Evolutionary conservation across 2,329 filamentous ascomycete genomes (phyloP).

Genomic region (Zarea fungicola): DNA sequence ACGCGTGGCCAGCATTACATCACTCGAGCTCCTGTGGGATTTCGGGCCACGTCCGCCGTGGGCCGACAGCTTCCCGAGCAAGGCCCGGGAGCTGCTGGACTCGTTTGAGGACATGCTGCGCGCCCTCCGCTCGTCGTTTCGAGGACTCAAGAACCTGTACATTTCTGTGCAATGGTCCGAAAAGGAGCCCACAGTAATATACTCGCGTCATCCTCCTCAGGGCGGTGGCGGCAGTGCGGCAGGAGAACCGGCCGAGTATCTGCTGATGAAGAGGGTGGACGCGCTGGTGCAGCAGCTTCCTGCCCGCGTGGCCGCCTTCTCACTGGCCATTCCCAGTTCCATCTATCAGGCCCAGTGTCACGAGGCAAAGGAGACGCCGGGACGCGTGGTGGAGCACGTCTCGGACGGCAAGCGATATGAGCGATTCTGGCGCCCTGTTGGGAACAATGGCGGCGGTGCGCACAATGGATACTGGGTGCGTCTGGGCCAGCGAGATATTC

Average conservation of each 20-base stretch:
- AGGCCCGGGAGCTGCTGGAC: neutral
- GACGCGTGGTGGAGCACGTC: slow-evolving; percentile 16
- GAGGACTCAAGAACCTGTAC: slow-evolving; percentile 14
- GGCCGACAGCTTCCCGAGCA: slow-evolving; percentile 13
- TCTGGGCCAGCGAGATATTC: slow-evolving; percentile 20
- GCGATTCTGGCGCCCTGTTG: slow-evolving; percentile 20
- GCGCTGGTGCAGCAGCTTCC: slow-evolving; percentile 18
- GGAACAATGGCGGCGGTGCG: neutral
- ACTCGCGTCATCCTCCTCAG: neutral
- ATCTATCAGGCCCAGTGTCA: slow-evolving; percentile 17
- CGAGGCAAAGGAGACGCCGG: slow-evolving; percentile 11
- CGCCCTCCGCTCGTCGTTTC: slow-evolving; percentile 16
- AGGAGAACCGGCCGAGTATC: neutral
- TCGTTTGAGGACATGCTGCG: slow-evolving; percentile 17
- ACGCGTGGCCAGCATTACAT: slow-evolving; percentile 18
- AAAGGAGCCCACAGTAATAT: neutral
- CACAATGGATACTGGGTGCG: slow-evolving; percentile 23
- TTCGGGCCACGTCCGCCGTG: slow-evolving; percentile 13
- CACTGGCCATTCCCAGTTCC: slow-evolving; percentile 21
- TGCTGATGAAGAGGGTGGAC: slow-evolving; percentile 17
- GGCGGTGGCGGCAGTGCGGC: neutral
- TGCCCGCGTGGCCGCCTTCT: slow-evolving; percentile 16
- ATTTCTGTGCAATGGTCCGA: slow-evolving; percentile 17
- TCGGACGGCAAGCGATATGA: slow-evolving; percentile 16
- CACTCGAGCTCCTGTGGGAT: slow-evolving; percentile 23